A percentile compares a stretch with the other conserved stretches of the same genome.
These are phyloP conservation scores for Phaeotremella fagi DNA, from an alignment of 768 basidiomycete genomes.

Conservation along the genomic window DNA sequence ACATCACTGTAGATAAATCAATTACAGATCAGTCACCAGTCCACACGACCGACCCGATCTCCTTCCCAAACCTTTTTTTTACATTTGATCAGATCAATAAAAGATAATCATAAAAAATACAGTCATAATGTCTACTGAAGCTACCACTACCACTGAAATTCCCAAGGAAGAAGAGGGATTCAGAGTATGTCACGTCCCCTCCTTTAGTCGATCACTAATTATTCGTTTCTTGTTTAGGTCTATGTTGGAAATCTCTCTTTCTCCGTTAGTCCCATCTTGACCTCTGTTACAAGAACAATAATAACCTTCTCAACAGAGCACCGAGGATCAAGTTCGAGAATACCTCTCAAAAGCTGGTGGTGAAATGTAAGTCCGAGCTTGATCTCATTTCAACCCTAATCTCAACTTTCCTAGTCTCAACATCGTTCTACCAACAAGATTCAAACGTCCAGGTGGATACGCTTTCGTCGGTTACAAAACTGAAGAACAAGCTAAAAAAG, in stretches of 20 bases:
- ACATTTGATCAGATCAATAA: not conserved
- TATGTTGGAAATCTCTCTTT: constrained; percentile 47
- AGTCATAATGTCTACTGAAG: no score
- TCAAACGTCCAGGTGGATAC: constrained; percentile 40
- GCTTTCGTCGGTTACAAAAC: constrained; percentile 41
- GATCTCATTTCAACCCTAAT: not conserved
- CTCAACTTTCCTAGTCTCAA: constrained; percentile 13
- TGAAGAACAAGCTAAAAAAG: constrained; percentile 39
- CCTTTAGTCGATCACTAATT: no score
- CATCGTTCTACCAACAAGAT: constrained; percentile 33
- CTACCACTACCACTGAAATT: not conserved
- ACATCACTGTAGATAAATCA: not conserved
- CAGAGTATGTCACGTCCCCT: not conserved
- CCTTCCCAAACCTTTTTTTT: not conserved
- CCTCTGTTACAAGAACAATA: not conserved
- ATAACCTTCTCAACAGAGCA: constrained; percentile 10
- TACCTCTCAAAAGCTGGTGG: constrained; percentile 36
- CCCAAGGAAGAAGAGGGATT: constrained; percentile 7
- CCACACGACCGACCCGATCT: not conserved
- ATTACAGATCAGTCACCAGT: not conserved
- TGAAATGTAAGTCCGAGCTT: constrained; percentile 31
- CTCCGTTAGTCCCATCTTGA: constrained; percentile 16
- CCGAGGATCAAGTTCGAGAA: constrained; percentile 40
- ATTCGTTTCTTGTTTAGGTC: constrained; percentile 27
- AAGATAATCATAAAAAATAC: no score